These are phyloP conservation scores for Chlamydomonas schloesseri DNA, from an alignment of 139 green algal genomes.

Conservation along the genomic window DNA sequence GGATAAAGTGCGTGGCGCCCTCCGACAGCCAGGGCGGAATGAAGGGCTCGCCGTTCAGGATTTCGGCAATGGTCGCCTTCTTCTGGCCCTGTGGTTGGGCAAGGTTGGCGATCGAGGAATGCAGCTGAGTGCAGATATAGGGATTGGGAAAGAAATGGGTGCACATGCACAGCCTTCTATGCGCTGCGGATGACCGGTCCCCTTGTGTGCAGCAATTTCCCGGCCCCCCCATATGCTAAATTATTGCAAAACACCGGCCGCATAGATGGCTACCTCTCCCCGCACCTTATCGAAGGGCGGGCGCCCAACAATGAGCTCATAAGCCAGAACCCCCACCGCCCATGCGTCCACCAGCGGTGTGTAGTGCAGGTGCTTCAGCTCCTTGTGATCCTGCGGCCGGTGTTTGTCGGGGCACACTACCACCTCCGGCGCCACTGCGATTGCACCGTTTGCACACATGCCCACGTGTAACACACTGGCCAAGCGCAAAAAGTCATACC, in stretches of 20 bases:
- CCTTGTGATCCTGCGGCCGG: slow-evolving; percentile 43
- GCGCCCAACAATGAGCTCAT: slow-evolving; percentile 70
- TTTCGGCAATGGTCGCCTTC: slow-evolving; percentile 62
- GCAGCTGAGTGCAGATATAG: too few species aligned
- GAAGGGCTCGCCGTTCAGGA: slow-evolving; percentile 55
- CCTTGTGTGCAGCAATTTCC: neutral
- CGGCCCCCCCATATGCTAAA: too few species aligned
- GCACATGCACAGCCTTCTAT: too few species aligned
- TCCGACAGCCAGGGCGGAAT: slow-evolving; percentile 59
- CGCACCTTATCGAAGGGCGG: slow-evolving; percentile 75
- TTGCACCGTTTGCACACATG: too few species aligned
- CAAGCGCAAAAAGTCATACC: too few species aligned
- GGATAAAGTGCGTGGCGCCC: slow-evolving; percentile 55
- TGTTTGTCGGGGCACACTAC: slow-evolving; percentile 61
- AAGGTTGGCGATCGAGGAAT: too few species aligned
- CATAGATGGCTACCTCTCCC: too few species aligned
- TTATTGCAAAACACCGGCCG: too few species aligned
- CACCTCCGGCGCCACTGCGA: slow-evolving; percentile 32
- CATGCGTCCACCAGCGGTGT: slow-evolving; percentile 69
- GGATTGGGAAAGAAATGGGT: too few species aligned
- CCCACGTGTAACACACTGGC: neutral
- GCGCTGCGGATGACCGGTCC: too few species aligned
- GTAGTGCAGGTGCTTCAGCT: slow-evolving; percentile 58
- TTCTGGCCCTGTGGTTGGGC: slow-evolving; percentile 55
- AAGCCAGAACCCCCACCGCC: slow-evolving; percentile 75